Percentiles rank a stretch among this genome's conserved stretches.
Conservation (phyloP, 192 early-diverging fungal species). For the Coemansia sp. region DNA sequence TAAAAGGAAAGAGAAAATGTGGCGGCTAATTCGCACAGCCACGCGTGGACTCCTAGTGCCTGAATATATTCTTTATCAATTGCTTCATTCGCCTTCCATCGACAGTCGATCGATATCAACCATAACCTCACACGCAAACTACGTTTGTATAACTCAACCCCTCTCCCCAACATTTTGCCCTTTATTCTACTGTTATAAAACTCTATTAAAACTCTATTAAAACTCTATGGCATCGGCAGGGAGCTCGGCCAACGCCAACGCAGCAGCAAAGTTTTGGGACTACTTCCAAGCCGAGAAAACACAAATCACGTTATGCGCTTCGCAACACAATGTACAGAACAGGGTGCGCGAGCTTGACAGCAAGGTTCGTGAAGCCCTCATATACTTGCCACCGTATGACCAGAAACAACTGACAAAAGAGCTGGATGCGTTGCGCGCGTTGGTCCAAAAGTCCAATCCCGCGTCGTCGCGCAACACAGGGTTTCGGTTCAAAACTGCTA, state of each 20-base stretch:
- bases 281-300: constrained; percentile 37
- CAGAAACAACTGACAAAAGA: constrained; percentile 38
- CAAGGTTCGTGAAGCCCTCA: constrained; percentile 43
- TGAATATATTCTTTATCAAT: too few relatives aligned
- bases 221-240: constrained; percentile 36
- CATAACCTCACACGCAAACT: too few relatives aligned
- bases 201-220: background rate
- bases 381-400: constrained; percentile 48
- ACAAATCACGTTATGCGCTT: constrained; percentile 9
- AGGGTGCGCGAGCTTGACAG: constrained; percentile 33
- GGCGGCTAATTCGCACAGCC: too few relatives aligned
- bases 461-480: constrained; percentile 5
- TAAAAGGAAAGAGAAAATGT: too few relatives aligned
- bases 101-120: too few relatives aligned
- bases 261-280: constrained; percentile 42
- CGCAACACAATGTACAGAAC: constrained; percentile 11
- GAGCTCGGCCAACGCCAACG: constrained; percentile 38
- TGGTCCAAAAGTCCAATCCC: constrained; percentile 12
- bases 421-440: constrained; percentile 29
- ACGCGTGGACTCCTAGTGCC: too few relatives aligned
- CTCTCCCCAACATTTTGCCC: too few relatives aligned
- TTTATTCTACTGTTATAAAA: background rate
- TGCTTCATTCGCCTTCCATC: too few relatives aligned
- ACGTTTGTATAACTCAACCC: too few relatives aligned
- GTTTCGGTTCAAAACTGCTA: constrained; percentile 40